Percentiles rank a stretch among this genome's conserved stretches.
These are phyloP conservation scores for Actinidia chinensis DNA, from an alignment of 179 eudicot species.

Conservation along the genomic window DNA sequence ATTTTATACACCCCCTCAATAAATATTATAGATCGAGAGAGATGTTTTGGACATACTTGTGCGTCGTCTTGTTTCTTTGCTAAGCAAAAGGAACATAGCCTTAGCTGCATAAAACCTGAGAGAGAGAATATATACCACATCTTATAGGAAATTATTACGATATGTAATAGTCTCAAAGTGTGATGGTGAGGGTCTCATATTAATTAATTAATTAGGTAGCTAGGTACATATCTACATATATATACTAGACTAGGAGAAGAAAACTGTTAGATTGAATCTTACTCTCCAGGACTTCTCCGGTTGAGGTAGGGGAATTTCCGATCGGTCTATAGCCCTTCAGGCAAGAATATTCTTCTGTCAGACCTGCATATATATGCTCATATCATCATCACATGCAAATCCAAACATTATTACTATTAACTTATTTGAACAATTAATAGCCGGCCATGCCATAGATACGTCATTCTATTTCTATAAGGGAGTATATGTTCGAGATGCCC, in stretches of 20 bases:
- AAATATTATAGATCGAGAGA: slow-evolving; percentile 2
- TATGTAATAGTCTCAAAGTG: background rate
- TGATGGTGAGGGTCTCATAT: background rate
- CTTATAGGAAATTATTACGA: background rate
- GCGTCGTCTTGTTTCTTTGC: slow-evolving; percentile 96
- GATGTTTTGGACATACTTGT: slow-evolving; percentile 49
- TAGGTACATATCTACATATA: background rate
- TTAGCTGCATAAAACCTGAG: slow-evolving; percentile 54
- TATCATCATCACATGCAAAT: background rate
- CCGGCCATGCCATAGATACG: background rate
- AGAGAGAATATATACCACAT: too few species aligned
- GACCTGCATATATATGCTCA: slow-evolving; percentile 47
- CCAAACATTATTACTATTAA: background rate
- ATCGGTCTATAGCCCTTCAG: slow-evolving; percentile 89
- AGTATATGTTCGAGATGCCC: slow-evolving; percentile 14
- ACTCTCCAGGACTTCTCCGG: slow-evolving; percentile 99
- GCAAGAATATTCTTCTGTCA: slow-evolving; percentile 94
- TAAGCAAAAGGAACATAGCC: slow-evolving; percentile 93
- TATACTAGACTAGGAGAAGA: background rate
- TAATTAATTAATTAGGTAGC: background rate
- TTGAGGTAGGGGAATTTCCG: slow-evolving; percentile 92
- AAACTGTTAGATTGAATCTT: slow-evolving; percentile 25
- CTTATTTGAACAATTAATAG: background rate
- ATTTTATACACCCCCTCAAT: background rate
- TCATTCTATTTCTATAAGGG: background rate